Percentiles rank a stretch among this genome's conserved stretches.
These are phyloP conservation scores for Plasmodium knowlesi DNA, from an alignment of 169 alveolate genomes.

Conservation along the genomic window DNA sequence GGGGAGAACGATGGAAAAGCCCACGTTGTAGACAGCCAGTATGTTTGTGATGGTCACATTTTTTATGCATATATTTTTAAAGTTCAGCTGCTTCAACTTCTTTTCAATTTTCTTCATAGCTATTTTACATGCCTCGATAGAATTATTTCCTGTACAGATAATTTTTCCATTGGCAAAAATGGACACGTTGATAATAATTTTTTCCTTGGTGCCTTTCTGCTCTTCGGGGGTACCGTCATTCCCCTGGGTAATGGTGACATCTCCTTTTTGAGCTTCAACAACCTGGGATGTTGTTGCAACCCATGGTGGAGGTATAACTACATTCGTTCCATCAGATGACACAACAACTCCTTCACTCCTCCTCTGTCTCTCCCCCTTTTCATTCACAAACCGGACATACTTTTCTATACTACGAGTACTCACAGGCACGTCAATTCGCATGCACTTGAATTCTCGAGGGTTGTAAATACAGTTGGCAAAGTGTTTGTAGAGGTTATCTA, in stretches of 20 bases:
- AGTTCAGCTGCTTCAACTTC: conserved; percentile 77
- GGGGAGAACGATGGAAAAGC: conserved; percentile 77
- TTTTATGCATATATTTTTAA: conserved; percentile 75
- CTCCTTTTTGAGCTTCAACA: not conserved
- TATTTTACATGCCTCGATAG: conserved; percentile 78
- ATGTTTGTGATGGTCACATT: conserved; percentile 78
- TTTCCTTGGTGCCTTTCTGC: conserved; percentile 5
- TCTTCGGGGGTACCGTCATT: not conserved
- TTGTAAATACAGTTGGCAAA: conserved; percentile 80
- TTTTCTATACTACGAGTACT: conserved; percentile 24
- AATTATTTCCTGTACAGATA: conserved; percentile 82
- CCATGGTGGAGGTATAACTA: not conserved
- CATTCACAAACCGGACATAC: conserved; percentile 6
- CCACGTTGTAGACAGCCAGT: conserved; percentile 81
- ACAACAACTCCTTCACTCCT: not conserved
- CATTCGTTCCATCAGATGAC: not conserved
- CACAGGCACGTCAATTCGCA: conserved; percentile 82
- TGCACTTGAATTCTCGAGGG: conserved; percentile 83
- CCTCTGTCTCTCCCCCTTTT: not conserved
- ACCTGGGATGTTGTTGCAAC: not conserved
- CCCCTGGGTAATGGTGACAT: not conserved
- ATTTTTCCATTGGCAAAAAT: conserved; percentile 85
- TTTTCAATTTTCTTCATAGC: conserved; percentile 83
- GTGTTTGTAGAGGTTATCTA: conserved; percentile 47
- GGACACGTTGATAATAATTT: conserved; percentile 79